Evolutionary conservation across 2,329 filamentous ascomycete species (phyloP), one percentile per base, ranked within the genome.

Genomic region (Talaromyces albobiverticillius): DNA sequence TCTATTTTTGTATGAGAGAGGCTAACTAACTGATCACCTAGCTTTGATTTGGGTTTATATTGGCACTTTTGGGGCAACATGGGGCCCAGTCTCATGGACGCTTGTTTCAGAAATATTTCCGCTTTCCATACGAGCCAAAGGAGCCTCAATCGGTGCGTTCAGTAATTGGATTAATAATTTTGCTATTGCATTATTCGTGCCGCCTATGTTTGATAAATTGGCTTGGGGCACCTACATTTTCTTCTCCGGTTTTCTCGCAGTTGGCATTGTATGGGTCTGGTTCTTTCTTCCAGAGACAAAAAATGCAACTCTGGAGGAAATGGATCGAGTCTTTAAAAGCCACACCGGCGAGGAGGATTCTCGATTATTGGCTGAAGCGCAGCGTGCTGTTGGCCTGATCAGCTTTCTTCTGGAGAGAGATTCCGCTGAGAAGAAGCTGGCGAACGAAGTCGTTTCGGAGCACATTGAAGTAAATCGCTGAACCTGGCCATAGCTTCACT

Each of bases 81-180:
- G 82, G 79, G 80, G 79, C 0, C 78, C 79, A 2, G 73, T 81
- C 0, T 74, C 68, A 4, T 73, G 71, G 73, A 71, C 69, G 1
- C 42, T 53, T 14, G 45, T 48, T 7, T 42, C 77, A 26, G 82
- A 90, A 57, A 83, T 89, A n/a, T 87, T 87, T 41, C 82, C 83
- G 0, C 79, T 78, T 1, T 77, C 76, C 0, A 70, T 82, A 0
- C 75, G 84, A 6, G 83, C 84, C 2, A 88, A 87, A 64, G 86
- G 86, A 31, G 83, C 86, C 0, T 84, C 84, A 1, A 71, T 87
- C 2, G 83, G 82, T 0, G 86, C 84, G 0, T 82, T 79, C 55
- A 79, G 79, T 5, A 86, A 84, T 68, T 89, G 86, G 77, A 67
- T 85, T 2, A 82, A 80, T 64, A 85, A 86, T 64, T 86, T 86